These are phyloP conservation scores for Diplodia intermedia DNA, from an alignment of 2,329 filamentous ascomycete genomes.

Conservation along the genomic window DNA sequence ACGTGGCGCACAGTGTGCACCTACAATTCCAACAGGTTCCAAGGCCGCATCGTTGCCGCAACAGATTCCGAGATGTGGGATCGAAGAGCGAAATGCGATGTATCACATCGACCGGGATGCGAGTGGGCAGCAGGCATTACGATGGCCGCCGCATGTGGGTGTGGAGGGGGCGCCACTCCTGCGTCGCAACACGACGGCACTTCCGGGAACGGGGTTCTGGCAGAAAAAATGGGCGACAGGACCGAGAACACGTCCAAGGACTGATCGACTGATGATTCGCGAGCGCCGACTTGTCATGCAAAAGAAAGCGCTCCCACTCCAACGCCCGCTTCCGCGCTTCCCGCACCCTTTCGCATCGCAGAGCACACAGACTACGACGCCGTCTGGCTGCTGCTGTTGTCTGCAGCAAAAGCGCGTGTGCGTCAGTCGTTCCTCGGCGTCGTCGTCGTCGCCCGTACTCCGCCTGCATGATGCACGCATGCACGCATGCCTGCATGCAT, in stretches of 20 bases:
- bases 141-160: slow-evolving; percentile 17
- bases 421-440: not conserved
- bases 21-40: slow-evolving; percentile 4
- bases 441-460: slow-evolving; percentile 8
- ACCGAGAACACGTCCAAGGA: not conserved
- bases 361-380: not conserved
- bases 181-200: slow-evolving; percentile 14
- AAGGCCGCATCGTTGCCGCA: slow-evolving; percentile 15
- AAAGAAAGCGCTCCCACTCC: not conserved
- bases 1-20: slow-evolving; percentile 20
- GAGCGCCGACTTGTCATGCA: slow-evolving; percentile 1
- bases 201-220: slow-evolving; percentile 19
- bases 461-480: slow-evolving; percentile 29
- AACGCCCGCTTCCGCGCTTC: not conserved
- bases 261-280: slow-evolving; percentile 4
- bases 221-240: not conserved
- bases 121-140: slow-evolving; percentile 15
- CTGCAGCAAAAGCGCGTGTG: slow-evolving; percentile 2
- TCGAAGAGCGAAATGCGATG: slow-evolving; percentile 14
- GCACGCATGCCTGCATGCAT: slow-evolving; percentile 13
- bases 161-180: slow-evolving; percentile 10
- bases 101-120: slow-evolving; percentile 25
- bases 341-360: not conserved
- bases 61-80: slow-evolving; percentile 10
- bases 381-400: not conserved